Base-by-base conservation (phyloP, 106 monocot species). In the Amphibolis antarctica region DNA sequence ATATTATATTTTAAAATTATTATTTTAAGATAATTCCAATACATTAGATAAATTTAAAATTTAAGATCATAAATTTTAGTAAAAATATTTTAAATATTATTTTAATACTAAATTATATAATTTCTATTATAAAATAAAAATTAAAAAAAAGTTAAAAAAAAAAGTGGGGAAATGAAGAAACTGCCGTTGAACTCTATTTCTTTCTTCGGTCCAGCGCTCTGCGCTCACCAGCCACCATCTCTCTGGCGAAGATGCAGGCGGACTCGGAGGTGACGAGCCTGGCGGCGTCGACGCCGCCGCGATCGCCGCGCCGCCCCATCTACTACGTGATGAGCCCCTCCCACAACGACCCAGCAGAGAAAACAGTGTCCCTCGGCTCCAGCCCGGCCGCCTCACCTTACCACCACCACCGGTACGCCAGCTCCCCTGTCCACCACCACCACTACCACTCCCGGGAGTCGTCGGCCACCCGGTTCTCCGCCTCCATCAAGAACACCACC, bases 251-350 rank as follows among this genome's bases (percentile, higher is more conserved):
- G 79, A 74, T 75, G 21, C 83, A 89, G 67, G 74, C 85, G 22
- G 93, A 93, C 77, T 88, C 93, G 29, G 93, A 93, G 52, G 74
- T 83, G 69, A 93, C 93, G 76, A 88, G 88, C 79, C 76, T 89
- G 50, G 93, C 88, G 24, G 49, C 83, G 30, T 93, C 93, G 15
- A 83, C 93, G 21, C 90, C 90, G 44, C 85, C 88, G 23, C 72
- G 88, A 20, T 92, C 92, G 3, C 92, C 88, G 15, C 88, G 88
- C 12, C 78, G 88, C 27, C 83, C 82, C 18, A 21, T 70, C 10
- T 88, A 86, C 79, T 93, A 83, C 77, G 89, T 93, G n/a, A 72
- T 73, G 75, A 93, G 88, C 71, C 93, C 93, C 1, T 77, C 85
- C 25, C 77, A 80, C 18, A 24, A 61, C 55, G 83, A 82, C 44